These are phyloP conservation scores for Beauveria sp. DNA, from an alignment of 2,329 filamentous ascomycete species.

Conservation along the genomic window DNA sequence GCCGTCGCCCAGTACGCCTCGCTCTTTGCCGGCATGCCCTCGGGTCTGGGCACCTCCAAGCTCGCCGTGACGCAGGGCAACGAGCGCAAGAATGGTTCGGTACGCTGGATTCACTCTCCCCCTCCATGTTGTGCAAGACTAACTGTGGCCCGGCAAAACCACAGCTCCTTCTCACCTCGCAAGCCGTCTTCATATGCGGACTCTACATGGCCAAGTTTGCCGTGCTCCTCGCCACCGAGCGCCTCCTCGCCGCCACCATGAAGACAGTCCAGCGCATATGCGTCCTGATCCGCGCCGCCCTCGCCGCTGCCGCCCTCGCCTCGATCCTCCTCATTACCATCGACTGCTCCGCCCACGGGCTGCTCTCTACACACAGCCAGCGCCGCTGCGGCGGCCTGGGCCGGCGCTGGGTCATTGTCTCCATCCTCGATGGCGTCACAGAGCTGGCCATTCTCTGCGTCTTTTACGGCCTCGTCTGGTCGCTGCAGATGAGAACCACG, in stretches of 20 bases:
- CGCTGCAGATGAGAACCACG: not conserved
- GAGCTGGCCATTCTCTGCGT: conserved; percentile 3
- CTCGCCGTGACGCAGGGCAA: not conserved
- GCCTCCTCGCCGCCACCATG: conserved; percentile 13
- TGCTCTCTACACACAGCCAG: not conserved
- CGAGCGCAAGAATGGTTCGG: conserved; percentile 8
- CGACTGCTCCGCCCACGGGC: not conserved
- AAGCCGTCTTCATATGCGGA: conserved; percentile 11
- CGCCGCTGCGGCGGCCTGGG: not conserved
- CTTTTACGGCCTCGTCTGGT: conserved; percentile 10
- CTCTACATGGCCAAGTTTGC: conserved; percentile 16
- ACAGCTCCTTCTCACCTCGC: conserved; percentile 10
- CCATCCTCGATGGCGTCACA: conserved; percentile 2
- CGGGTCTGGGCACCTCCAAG: conserved; percentile 13
- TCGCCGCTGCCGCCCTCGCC: conserved; percentile 6
- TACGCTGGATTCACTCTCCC: not conserved
- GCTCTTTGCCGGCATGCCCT: conserved; percentile 11
- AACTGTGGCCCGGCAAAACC: not conserved
- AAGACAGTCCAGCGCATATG: conserved; percentile 11
- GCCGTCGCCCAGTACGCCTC: conserved; percentile 11
- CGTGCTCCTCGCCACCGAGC: conserved; percentile 14
- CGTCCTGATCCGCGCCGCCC: conserved; percentile 1
- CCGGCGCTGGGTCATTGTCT: conserved; percentile 1
- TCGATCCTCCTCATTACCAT: conserved; percentile 8
- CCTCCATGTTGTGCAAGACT: not conserved